Percentiles rank a stretch among this genome's conserved stretches.
phyloP scores from a whole-genome alignment of 2,329 filamentous ascomycete genomes.

The Verticillium tricorpus region DNA sequence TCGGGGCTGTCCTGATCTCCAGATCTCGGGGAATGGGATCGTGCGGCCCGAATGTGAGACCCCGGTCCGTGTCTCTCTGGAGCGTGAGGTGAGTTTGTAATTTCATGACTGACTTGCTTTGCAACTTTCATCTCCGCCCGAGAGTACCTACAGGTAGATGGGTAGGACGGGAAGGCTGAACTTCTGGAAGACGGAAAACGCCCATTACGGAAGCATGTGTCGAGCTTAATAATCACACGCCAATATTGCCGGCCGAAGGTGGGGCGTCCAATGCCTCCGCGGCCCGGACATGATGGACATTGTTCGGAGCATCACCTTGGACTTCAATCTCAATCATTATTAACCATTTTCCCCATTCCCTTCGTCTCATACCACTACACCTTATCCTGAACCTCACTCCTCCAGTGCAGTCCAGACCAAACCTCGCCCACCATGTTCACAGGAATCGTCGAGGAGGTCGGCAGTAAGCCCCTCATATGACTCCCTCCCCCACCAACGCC shows the following conservation, averaged over 20 bases:
- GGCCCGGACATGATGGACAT: neutral
- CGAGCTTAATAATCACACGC: neutral
- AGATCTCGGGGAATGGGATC: neutral
- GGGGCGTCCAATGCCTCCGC: neutral
- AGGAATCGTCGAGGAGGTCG: slow-evolving; percentile 86
- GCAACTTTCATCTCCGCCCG: neutral
- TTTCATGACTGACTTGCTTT: neutral
- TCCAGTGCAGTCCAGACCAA: neutral
- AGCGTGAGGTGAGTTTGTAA: neutral
- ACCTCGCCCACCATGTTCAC: slow-evolving; percentile 70
- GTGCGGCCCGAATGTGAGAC: neutral
- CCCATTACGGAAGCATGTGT: neutral
- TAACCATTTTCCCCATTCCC: neutral
- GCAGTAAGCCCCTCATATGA: slow-evolving; percentile 58
- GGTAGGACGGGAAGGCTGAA: neutral
- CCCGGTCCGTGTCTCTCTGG: neutral
- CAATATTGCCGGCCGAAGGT: neutral
- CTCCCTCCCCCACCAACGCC: slow-evolving; percentile 14
- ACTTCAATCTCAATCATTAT: neutral
- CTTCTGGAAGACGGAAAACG: neutral
- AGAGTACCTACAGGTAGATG: neutral
- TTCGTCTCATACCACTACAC: no score
- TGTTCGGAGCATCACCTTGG: neutral
- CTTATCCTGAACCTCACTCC: no score
- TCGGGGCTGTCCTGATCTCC: neutral